Evolutionary conservation across 352 stramenopile species (phyloP), one percentile per base, ranked within the genome.

Genomic region (Phytophthora pistaciae): DNA sequence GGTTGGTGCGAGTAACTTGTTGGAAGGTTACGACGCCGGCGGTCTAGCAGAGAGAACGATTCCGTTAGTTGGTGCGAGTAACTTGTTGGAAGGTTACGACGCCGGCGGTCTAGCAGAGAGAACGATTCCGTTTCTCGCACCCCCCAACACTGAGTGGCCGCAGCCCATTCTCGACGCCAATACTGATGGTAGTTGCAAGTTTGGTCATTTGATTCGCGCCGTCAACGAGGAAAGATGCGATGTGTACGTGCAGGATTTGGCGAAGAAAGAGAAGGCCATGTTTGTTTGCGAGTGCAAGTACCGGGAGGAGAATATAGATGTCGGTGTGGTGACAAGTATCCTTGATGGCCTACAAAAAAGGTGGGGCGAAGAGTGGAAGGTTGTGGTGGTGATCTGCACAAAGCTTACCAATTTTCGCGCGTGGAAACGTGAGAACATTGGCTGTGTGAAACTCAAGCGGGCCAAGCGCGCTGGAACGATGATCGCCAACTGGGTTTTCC

Each of bases 271-370:
- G 3, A 7, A 16, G 3, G 21, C 46, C 18, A 31, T 74, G 40
- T 33, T 70, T 44, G 6, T 70, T 16, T 65, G 66, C 29, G 60
- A 74, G 0, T 74, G 60, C 55, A 70, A 74, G 27, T 50, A 66
- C 5, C 18, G 16, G 16, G 40, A 49, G 14, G 3, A 20, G 5
- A 9, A n/a, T 3, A 7, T 49, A 5, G 18, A 49, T 49, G 7
- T 21, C 7, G 7, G 14, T 23, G 7, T 21, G 16, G 18, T 49
- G 18, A 49, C 4, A 23, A 0, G 18, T 21, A 49, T 49, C 14
- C 3, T 49, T 7, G 5, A 5, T 49, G 40, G 40, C 3, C 40
- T 49, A 11, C 0, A 49, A 10, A 10, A 3, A 3, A 21, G 7
- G 18, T 49, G 40, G 40, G 14, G 5, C 3, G 13, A 18, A 20